Conservation (phyloP, 805 yeast species). For the Saturnispora gosingensis region DNA sequence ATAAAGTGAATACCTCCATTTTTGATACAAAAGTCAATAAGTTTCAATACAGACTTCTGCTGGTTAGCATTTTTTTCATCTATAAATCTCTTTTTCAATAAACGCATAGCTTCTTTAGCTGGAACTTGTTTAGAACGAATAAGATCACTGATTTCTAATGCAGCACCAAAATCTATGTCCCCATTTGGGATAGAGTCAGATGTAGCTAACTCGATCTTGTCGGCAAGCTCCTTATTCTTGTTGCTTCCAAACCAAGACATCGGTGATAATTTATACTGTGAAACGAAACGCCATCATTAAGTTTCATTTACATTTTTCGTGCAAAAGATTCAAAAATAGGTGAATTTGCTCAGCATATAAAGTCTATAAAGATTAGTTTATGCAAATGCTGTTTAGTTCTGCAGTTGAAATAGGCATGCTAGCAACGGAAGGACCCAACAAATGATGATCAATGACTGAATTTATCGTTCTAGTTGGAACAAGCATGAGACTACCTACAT, state of each 20-base stretch:
- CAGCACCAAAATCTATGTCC: constrained; percentile 61
- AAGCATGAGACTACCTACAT: constrained; percentile 7
- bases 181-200: constrained; percentile 89
- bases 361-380: not conserved
- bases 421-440: constrained; percentile 20
- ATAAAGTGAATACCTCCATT: constrained; percentile 87
- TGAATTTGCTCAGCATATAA: not conserved
- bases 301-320: not conserved
- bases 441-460: constrained; percentile 21
- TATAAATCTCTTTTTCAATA: constrained; percentile 66
- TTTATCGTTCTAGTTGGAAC: constrained; percentile 13
- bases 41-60: constrained; percentile 62
- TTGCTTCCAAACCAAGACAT: constrained; percentile 47
- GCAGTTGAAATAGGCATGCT: not conserved
- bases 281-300: not conserved
- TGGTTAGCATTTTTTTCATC: constrained; percentile 63
- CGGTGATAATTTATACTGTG: not conserved
- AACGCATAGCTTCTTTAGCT: constrained; percentile 76
- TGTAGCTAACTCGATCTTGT: constrained; percentile 65
- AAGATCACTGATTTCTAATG: constrained; percentile 79
- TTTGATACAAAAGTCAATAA: constrained; percentile 81
- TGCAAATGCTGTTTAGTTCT: not conserved
- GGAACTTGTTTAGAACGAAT: constrained; percentile 74
- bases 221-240: constrained; percentile 39
- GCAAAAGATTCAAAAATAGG: not conserved